Evolutionary conservation across 1,139 yeast species (phyloP), one percentile per base, ranked within the genome.

Genomic region (Blastobotrys arbuscula): DNA sequence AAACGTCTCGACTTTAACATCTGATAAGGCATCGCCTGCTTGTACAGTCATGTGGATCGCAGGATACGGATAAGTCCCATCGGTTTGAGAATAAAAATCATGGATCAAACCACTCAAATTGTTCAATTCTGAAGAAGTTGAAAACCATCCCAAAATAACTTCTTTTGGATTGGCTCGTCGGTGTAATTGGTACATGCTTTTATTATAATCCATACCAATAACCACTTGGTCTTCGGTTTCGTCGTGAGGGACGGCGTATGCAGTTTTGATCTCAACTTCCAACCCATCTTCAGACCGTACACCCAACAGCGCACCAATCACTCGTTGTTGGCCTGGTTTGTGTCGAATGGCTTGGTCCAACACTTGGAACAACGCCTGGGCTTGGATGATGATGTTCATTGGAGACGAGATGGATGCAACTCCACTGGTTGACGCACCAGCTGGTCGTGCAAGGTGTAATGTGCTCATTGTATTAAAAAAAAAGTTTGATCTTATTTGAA

Each of bases 81-180:
- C 69, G 37, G 71, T 79, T 66, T 82, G 84, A 19, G 72, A 61
- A 69, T 84, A 88, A 64, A 87, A 84, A 63, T 84, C 94, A 65
- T 88, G 96, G 61, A 88, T 81, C 58, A 88, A 76, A n/a, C 87
- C 86, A 23, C 94, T 81, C 63, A 84, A 78, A 53, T 81, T 76
- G 68, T 85, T 90, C 56, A 88, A 77, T 56, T 75, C 76, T 20
- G 75, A 69, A 39, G 79, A 71, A 33, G 90, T 82, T 47, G 94
- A 85, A 67, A 85, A 87, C 96, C 96, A 88, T 50, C 96, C 96
- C 51, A 88, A 76, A 49, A 88, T 85, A 45, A 77, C 75, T 59
- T 83, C 87, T 64, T 84, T 84, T 50, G 94, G 92, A 66, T 82
- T 84, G 35, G 94, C 82, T 63, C 80, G 81, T 69, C 83, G 84